Evolutionary conservation across 345 rosid genomes (phyloP), one percentile per base, ranked within the genome.

Genomic region (Syzygium aqueum): DNA sequence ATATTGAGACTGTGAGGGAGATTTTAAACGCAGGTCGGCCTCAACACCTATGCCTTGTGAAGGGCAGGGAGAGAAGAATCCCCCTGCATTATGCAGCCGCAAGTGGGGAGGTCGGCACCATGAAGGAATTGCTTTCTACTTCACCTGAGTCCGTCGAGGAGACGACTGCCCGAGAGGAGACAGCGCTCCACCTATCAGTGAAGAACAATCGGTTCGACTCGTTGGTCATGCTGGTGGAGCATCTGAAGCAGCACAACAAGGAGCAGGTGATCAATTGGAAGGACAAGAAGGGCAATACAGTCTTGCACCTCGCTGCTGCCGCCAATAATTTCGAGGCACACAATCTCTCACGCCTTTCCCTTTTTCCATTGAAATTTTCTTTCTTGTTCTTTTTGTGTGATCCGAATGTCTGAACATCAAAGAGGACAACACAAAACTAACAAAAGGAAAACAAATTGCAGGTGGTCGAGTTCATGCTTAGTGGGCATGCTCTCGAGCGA

Each of bases 321-420:
- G 0, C 17, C 3, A n/a, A 61, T 13, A 61, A 61, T 61, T 61
- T 6, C 0, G 73, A 61, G 73, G 73, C 73, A 3, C 33, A 17
- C n/a, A n/a, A n/a, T n/a, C n/a, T n/a, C n/a, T 61, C 0, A 0
- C 33, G 3, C 2, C 17, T n/a, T n/a, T 5, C 73, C 73, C 8
- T 13, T 57, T 57, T 57, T 57, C 65, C 65, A 25, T 25, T 25
- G n/a, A 15, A 57, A 57, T 57, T 56, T 56, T 5, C 11, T 25
- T 28, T 28, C 65, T 25, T 57, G 28, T 25, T 57, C 65, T 57
- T 61, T n/a, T n/a, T n/a, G 16, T 6, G n/a, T n/a, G 16, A 61
- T 61, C 8, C 13, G 33, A 61, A 13, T n/a, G 67, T 61, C 30
- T 61, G 73, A 61, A 61, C 3, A 1, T n/a, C 30, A 61, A 61